Conservation (phyloP, 1,139 yeast genomes). For the Martiniozyma asiatica region DNA sequence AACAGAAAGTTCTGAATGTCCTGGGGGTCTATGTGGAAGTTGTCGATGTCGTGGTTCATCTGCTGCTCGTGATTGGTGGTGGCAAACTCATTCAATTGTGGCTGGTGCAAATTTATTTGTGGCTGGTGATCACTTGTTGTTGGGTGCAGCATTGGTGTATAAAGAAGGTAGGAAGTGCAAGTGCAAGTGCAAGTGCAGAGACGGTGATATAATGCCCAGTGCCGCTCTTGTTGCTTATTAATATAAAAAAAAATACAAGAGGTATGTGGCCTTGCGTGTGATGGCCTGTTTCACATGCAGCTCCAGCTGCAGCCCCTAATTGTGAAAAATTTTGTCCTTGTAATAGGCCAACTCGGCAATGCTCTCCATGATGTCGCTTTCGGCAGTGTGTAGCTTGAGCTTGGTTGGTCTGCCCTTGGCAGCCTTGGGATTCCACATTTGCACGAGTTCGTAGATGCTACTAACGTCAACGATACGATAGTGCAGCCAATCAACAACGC, state of each 20-base stretch:
- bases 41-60: constrained; percentile 4
- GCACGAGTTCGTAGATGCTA: constrained; percentile 65
- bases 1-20: constrained; percentile 23
- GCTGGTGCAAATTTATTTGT: no score
- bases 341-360: constrained; percentile 77
- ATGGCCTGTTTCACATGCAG: no score
- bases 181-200: no score
- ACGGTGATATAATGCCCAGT: no score
- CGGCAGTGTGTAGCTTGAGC: constrained; percentile 68
- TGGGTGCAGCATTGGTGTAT: no score
- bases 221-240: no score
- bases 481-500: constrained; percentile 57
- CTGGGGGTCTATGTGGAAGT: constrained; percentile 22
- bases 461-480: constrained; percentile 88
- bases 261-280: no score
- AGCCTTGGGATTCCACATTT: constrained; percentile 61
- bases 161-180: no score
- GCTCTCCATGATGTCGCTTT: constrained; percentile 78
- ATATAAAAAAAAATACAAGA: no score
- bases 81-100: not conserved
- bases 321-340: constrained; percentile 20
- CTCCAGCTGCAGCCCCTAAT: no score
- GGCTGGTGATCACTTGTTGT: no score
- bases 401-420: constrained; percentile 25
- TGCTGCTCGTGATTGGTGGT: not conserved